Evolutionary conservation across 108 stramenopile genomes (phyloP), one percentile per base, ranked within the genome.

Genomic region (Discostella stelligeroides): DNA sequence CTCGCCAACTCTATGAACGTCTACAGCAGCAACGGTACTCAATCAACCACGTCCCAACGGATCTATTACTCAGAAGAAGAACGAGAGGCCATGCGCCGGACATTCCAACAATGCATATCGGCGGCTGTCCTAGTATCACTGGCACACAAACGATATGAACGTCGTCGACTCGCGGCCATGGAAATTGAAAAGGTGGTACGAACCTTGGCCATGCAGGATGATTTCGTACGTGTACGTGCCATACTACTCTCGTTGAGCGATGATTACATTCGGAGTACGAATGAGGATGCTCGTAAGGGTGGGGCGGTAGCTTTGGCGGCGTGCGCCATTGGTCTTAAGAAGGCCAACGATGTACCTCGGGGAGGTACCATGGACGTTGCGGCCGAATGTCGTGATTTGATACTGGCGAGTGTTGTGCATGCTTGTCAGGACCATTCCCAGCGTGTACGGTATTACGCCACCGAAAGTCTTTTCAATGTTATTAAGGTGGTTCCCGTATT

Each of bases 171-270:
- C 60, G 94, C 94, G 4, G 91, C 94, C 57, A 92, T 92, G 89
- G 94, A 95, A 69, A 95, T 95, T 76, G 89, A 92, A 84, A 92
- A 92, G 73, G 89, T 91, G n/a, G 87, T 92, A 10, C 79, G 91
- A 27, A 55, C 81, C 11, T 60, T 92, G 47, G 91, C 86, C 0
- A 73, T 84, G 43, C 84, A 85, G 69, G 67, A 88, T 11, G 89
- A 95, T 73, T 70, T 86, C 60, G 81, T 87, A 12, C 77, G 91
- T 4, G 85, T 95, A 1, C 75, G 90, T 13, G 88, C 90, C 38
- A 92, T 95, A 45, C 73, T 95, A 49, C 66, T 95, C 27, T 64
- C 90, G 18, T 65, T 95, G 57, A 86, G 84, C 39, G 94, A 95
- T 73, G 94, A 95, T 70, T 95, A 95, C 61, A 86, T 92, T 10